Conservation (phyloP, 2,329 filamentous ascomycete species). For the Pestalotiopsis sp. region DNA sequence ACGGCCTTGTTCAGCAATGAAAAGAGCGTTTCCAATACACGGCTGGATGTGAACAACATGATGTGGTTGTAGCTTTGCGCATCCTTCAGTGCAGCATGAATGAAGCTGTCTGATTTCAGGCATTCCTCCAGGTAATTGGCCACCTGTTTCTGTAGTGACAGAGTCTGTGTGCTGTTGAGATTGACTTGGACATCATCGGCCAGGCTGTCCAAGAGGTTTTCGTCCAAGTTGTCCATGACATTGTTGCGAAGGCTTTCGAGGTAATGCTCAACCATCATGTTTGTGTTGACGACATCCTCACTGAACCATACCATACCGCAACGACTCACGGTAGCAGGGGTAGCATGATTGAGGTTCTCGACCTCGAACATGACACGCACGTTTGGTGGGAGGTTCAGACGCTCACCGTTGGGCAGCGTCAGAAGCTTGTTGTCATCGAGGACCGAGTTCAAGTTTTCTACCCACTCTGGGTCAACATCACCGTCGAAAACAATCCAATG, state of each 20-base stretch:
- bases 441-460: constrained; percentile 99
- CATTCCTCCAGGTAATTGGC: constrained; percentile 78
- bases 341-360: constrained; percentile 95
- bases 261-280: constrained; percentile 93
- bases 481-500: constrained; percentile 99
- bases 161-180: constrained; percentile 75
- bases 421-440: constrained; percentile 98
- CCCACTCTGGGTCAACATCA: constrained; percentile 98
- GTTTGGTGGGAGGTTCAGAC: constrained; percentile 89
- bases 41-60: constrained; percentile 95
- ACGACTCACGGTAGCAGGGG: constrained; percentile 96
- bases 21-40: constrained; percentile 90
- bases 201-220: constrained; percentile 90
- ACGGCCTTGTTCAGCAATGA: constrained; percentile 94
- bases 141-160: constrained; percentile 77
- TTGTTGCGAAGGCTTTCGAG: constrained; percentile 80
- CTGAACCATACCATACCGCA: constrained; percentile 99
- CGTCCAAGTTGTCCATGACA: constrained; percentile 92
- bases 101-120: constrained; percentile 78
- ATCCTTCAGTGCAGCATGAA: constrained; percentile 74
- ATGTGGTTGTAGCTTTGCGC: constrained; percentile 87
- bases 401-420: constrained; percentile 95
- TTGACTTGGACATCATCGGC: constrained; percentile 85
- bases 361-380: constrained; percentile 99
- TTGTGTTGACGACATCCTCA: constrained; percentile 90